phyloP scores from a whole-genome alignment of 805 yeast species.

The Cyberlindnera meyerae region DNA sequence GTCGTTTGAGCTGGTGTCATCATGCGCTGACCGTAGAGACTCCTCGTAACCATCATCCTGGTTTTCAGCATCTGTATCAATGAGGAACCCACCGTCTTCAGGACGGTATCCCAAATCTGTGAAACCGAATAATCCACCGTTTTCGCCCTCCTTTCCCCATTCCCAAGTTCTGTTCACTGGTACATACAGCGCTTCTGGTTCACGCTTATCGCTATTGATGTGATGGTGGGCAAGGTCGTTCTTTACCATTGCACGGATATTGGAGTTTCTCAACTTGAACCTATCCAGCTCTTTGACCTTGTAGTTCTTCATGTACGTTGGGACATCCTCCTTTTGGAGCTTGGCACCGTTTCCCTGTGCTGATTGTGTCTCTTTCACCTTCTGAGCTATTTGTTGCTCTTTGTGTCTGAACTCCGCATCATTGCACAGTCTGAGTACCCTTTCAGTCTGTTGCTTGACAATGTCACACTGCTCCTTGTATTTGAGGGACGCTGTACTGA shows the following conservation, averaged over 20 bases:
- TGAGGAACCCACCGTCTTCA: too few relatives aligned
- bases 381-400: conserved; percentile 7
- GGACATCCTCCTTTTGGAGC: conserved; percentile 4
- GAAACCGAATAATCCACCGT: too few relatives aligned
- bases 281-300: conserved; percentile 14
- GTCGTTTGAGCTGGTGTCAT: too few relatives aligned
- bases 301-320: conserved; percentile 7
- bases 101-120: too few relatives aligned
- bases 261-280: conserved; percentile 14
- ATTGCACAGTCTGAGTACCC: conserved; percentile 4
- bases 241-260: conserved; percentile 13
- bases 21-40: too few relatives aligned
- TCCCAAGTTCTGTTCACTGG: too few relatives aligned
- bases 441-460: conserved; percentile 3
- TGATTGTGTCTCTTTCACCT: conserved; percentile 4
- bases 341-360: conserved; percentile 7
- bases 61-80: too few relatives aligned
- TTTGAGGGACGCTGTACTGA: conserved; percentile 7
- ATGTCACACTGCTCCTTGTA: conserved; percentile 10
- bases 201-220: background rate
- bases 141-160: too few relatives aligned
- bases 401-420: conserved; percentile 7
- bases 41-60: background rate
- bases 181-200: background rate
- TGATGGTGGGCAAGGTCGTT: conserved; percentile 13